Base-by-base conservation (phyloP, 2,329 filamentous ascomycete species). In the Penicillium sp. region DNA sequence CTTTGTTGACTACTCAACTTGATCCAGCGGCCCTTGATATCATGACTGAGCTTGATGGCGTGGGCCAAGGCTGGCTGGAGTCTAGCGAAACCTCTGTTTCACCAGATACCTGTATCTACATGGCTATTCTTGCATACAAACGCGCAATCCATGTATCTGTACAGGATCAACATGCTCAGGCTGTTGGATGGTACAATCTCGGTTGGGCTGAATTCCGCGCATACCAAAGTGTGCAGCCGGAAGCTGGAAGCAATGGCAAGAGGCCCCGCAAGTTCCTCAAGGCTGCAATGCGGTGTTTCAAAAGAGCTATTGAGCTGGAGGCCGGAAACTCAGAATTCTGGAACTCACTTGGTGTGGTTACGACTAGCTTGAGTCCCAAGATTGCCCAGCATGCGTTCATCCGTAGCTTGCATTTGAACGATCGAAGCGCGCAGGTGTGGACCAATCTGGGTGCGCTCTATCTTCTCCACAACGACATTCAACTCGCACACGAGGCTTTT, bases 111-210 rank as follows among this genome's bases (percentile, higher is more conserved):
- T 86, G 83, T 58, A 73, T 95, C 0, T 83, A 89, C 57, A 85
- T 88, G 14, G 84, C 89, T 0, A 89, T 97, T 26, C 77, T 97
- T 18, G 89, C 90, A 6, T 90, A 95, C 72, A 99, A 97, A 72
- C 85, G 90, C 60, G 92, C 92, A 7, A 86, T 97, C 14, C 78
- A 89, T 63, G 83, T 86, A 37, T 88, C 88, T 15, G 78, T 85
- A 1, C 79, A 86, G 55, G 92, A 99, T 67, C 71, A 85, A 7
- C 90, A 97, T 70, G 92, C 93, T 3, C 92, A 95, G 73, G 90
- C 94, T 1, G 90, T 97, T n/a, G 90, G 92, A 0, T 94, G 93
- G 82, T 99, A 96, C 75, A 99, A 99, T 67, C 79, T 99, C 18
- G 94, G 94, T 41, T 97, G 92, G 90, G 89, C 90, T 1, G 94